These are phyloP conservation scores for Gossypium herbaceum DNA, from an alignment of 345 rosid genomes.

Conservation along the genomic window DNA sequence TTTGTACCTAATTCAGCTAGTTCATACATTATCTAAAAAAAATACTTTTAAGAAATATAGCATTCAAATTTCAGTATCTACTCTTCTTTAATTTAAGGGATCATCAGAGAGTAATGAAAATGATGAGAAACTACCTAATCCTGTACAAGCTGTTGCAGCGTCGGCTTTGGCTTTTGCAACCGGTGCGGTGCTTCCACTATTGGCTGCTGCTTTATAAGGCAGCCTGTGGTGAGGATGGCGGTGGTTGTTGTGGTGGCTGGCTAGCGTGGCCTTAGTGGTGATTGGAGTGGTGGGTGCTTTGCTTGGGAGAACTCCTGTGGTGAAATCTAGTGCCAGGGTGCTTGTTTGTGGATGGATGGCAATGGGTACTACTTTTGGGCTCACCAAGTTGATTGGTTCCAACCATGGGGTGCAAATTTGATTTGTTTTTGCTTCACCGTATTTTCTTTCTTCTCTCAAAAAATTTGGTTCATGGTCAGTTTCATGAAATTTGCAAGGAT, in stretches of 20 bases:
- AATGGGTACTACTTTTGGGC: conserved; percentile 79
- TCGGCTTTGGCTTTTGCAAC: conserved; percentile 75
- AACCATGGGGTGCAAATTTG: conserved; percentile 38
- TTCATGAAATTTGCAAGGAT: no score
- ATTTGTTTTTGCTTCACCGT: background rate
- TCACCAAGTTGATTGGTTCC: conserved; percentile 73
- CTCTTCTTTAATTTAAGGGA: no score
- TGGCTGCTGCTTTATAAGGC: conserved; percentile 70
- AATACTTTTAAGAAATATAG: background rate
- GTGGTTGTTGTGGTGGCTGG: conserved; percentile 47
- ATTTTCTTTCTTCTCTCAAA: no score
- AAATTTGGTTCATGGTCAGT: no score
- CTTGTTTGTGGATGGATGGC: conserved; percentile 81
- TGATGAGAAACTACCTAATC: conserved; percentile 60
- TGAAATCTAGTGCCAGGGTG: background rate
- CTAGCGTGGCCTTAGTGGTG: conserved; percentile 48
- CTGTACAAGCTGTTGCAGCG: conserved; percentile 76
- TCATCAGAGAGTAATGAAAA: background rate
- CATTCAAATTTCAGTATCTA: no score
- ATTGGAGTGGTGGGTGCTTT: conserved; percentile 43
- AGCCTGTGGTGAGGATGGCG: conserved; percentile 53
- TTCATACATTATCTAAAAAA: no score
- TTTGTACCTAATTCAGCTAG: no score
- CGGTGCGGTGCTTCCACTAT: conserved; percentile 80
- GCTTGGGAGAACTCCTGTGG: background rate